These are phyloP conservation scores for Mangifera indica DNA, from an alignment of 345 rosid genomes.

Conservation along the genomic window DNA sequence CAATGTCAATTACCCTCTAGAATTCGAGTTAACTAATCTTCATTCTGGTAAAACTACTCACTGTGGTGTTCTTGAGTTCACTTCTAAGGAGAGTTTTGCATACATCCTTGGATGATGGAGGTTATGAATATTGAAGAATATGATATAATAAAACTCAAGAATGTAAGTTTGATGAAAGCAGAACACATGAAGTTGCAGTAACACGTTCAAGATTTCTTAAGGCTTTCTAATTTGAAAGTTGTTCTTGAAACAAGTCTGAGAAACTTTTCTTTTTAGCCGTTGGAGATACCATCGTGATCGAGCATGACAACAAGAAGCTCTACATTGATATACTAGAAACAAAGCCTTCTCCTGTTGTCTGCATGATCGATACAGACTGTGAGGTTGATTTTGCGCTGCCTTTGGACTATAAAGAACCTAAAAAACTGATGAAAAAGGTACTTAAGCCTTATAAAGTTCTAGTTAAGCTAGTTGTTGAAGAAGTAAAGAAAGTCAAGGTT, in stretches of 20 bases:
- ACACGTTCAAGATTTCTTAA: constrained; percentile 26
- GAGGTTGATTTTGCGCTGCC: constrained; percentile 32
- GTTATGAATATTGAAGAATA: constrained; percentile 23
- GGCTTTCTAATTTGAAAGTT: constrained; percentile 21
- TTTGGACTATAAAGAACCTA: constrained; percentile 29
- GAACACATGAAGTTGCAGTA: constrained; percentile 28
- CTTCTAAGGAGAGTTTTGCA: constrained; percentile 14
- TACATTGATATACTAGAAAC: constrained; percentile 27
- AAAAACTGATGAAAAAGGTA: background rate
- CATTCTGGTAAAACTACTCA: constrained; percentile 14
- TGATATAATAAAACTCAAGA: constrained; percentile 3
- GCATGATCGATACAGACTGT: constrained; percentile 22
- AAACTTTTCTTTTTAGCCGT: constrained; percentile 23
- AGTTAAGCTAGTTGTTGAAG: too few relatives aligned
- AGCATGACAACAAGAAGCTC: constrained; percentile 2
- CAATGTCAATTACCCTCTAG: constrained; percentile 16
- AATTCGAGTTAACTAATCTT: constrained; percentile 23
- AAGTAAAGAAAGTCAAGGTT: too few relatives aligned
- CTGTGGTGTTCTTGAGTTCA: constrained; percentile 34
- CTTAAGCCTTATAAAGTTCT: too few relatives aligned
- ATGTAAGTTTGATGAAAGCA: constrained; percentile 11
- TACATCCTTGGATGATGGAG: constrained; percentile 35
- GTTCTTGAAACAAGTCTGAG: constrained; percentile 20
- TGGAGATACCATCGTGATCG: constrained; percentile 30
- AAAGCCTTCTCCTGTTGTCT: constrained; percentile 18